Base-by-base conservation (phyloP, 164 flowering plant species). In the Buxus sempervirens region DNA sequence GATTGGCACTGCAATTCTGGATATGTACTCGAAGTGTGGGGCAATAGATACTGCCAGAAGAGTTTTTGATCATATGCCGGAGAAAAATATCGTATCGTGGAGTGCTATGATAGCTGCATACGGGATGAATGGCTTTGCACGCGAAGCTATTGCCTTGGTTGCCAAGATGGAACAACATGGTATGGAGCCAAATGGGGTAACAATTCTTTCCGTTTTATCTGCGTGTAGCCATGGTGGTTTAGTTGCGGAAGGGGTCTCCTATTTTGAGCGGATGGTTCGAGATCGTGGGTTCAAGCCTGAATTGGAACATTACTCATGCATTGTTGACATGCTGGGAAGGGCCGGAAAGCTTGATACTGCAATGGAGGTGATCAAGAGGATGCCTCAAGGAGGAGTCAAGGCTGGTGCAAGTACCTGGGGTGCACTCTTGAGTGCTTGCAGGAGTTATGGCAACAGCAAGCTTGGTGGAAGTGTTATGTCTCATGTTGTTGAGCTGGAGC, bases 171-270 rank as follows among this genome's bases (percentile, higher is more conserved):
- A 81, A 65, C 58, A 20, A 18, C 73, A 82, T 0, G 86, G 86
- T 45, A 0, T 82, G 32, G 76, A 80, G 75, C 97, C 96, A 7
- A 90, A 90, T 66, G 58, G 71, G 2, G 84, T 90, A 25, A 90
- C 97, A 1, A 49, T 76, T 51, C 88, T 91, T 2, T 86, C 91
- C 9, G 78, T 78, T 9, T 68, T 94, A 54, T 83, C 98, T 16
- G 96, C 96, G 0, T 91, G 97, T 74, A 83, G 96, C 74, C 96
- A 88, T 70, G 87, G 91, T 0, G 98, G 98, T 1, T 74, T 92
- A 48, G 75, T 92, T 20, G 82, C 75, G n/a, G 88, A 88, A 53
- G 98, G 98, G 19, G 77, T 79, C 18, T 73, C 79, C 12, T 65
- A 83, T 63, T 87, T 91, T 66, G 36, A 70, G 49, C 70, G 74